These are phyloP conservation scores for Rhodotorula toruloides DNA, from an alignment of 768 basidiomycete species.

Conservation along the genomic window DNA sequence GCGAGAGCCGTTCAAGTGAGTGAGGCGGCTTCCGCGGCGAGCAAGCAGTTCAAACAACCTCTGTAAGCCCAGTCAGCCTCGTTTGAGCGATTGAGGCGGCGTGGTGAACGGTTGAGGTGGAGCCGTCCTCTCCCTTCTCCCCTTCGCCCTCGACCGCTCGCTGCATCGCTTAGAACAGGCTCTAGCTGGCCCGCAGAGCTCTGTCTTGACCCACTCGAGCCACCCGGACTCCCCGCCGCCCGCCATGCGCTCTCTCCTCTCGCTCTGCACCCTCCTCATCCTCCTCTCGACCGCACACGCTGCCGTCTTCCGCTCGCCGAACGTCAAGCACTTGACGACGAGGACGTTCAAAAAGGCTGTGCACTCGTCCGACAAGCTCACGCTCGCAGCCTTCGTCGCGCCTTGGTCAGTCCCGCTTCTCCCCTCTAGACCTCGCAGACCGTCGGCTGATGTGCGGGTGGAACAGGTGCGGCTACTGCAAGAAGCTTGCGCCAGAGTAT, in stretches of 20 bases:
- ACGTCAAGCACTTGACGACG: conserved; percentile 31
- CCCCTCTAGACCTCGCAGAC: background rate
- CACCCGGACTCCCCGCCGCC: background rate
- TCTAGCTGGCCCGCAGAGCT: too few species aligned
- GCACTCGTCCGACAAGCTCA: conserved; percentile 35
- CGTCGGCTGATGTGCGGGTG: too few species aligned
- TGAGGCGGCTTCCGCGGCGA: too few species aligned
- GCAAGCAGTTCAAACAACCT: too few species aligned
- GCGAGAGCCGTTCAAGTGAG: too few species aligned
- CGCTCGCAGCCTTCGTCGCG: conserved; percentile 32
- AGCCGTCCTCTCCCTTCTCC: too few species aligned
- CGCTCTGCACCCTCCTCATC: conserved; percentile 12
- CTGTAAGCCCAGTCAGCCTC: too few species aligned
- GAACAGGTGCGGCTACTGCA: conserved; percentile 37
- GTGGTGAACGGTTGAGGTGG: too few species aligned
- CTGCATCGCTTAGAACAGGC: too few species aligned
- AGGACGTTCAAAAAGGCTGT: conserved; percentile 39
- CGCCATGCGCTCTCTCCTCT: conserved; percentile 2
- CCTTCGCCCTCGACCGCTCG: too few species aligned
- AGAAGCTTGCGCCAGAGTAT: conserved; percentile 27
- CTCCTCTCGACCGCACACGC: conserved; percentile 13
- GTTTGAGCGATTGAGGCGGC: too few species aligned
- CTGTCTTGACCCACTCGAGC: too few species aligned
- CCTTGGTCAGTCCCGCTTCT: conserved; percentile 26
- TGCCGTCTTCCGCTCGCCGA: conserved; percentile 31